Base-by-base conservation (phyloP, 2,329 filamentous ascomycete species). In the Colletotrichum sp. region DNA sequence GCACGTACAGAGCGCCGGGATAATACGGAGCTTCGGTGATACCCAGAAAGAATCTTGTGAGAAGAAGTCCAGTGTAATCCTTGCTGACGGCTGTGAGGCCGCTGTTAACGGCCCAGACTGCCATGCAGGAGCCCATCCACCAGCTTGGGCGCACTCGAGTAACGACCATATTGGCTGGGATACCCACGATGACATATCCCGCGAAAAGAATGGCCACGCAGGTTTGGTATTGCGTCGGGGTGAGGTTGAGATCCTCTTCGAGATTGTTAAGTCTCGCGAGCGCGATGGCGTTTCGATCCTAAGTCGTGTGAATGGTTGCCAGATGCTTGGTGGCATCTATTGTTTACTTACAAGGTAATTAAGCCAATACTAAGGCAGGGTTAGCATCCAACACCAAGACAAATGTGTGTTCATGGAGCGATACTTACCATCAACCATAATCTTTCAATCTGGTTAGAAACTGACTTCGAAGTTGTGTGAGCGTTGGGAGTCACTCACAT, bases 201-300 rank as follows among this genome's bases (percentile, higher is more conserved):
- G 81, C 70, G 13, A 72, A 75, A 1, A 76, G 65, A 8, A 76
- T 70, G n/a, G 73, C 61, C 47, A 72, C 43, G 54, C 74, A 68
- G 9, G 69, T 73, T 55, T 67, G 69, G 16, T 67, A 75, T 47
- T 74, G 68, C 11, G 73, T 73, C 21, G 84, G 85, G 1, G 80
- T 80, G 64, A 92, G 81, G 3, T 83, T 80, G 9, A 92, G 81
- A 51, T 91, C 87, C 13, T 86, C 82, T 65, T 90, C 86, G 8
- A 92, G 80, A 1, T 87, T 87, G 68, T 89, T 87, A 24, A 92
- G 78, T 43, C 86, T 83, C 4, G 90, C 90, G 24, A 89, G 87
- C 2, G 90, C 90, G 76, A 91, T 90, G 51, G 90, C 88, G 70
- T 89, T 89, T 16, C 87, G 83, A 76, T 90, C 66, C 70, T 72